These are phyloP conservation scores for Saprolegnia parasitica DNA, from an alignment of 352 stramenopile genomes.

Conservation along the genomic window DNA sequence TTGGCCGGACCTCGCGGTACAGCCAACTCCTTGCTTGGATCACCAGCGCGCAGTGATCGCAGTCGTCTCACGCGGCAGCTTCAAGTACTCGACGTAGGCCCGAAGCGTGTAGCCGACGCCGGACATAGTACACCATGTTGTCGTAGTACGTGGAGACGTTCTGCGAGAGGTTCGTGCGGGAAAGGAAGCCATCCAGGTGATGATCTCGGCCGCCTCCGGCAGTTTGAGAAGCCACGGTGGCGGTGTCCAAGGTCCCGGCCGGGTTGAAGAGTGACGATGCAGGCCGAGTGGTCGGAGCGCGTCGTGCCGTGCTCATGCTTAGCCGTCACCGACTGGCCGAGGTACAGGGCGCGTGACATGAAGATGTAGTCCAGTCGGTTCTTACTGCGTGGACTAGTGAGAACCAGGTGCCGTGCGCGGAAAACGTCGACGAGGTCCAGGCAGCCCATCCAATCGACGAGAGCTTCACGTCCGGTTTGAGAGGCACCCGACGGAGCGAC, in stretches of 20 bases:
- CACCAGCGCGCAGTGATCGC: too few species aligned
- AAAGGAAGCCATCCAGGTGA: background rate
- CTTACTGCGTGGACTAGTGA: background rate
- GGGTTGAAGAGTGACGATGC: background rate
- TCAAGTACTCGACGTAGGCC: too few species aligned
- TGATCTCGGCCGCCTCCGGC: background rate
- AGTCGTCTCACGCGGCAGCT: too few species aligned
- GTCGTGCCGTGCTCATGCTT: background rate
- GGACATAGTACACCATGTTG: background rate
- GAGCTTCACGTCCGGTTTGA: background rate
- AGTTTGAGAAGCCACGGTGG: background rate
- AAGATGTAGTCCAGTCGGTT: conserved; percentile 11
- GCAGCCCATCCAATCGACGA: background rate
- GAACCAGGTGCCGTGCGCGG: background rate
- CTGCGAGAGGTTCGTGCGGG: background rate
- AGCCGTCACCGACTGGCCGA: background rate
- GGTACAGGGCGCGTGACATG: background rate
- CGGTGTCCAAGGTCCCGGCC: background rate
- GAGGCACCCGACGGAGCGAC: background rate
- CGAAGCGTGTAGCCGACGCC: background rate
- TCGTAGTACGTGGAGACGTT: background rate
- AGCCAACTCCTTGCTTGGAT: too few species aligned
- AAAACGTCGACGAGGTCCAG: background rate
- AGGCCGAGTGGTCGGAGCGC: background rate
- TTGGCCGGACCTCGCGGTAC: too few species aligned